Evolutionary conservation across 2,329 filamentous ascomycete genomes (phyloP).

Genomic region (Aspergillus sp.): DNA sequence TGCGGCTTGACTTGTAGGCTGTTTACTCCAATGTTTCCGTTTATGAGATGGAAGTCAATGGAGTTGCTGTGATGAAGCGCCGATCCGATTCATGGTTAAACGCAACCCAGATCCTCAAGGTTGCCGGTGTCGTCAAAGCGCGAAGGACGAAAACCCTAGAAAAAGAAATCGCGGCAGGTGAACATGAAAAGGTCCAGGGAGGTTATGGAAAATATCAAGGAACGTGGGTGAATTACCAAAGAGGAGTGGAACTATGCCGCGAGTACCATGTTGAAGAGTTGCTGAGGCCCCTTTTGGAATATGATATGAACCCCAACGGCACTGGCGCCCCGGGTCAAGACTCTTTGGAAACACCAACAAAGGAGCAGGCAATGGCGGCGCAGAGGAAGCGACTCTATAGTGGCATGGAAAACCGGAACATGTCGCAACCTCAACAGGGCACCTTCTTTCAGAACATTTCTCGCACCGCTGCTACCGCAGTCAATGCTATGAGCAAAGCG

Average conservation of each 20-base stretch:
- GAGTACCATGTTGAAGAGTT: constrained; percentile 63
- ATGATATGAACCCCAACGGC: constrained; percentile 54
- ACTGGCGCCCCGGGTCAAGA: constrained; percentile 73
- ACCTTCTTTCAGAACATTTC: constrained; percentile 99
- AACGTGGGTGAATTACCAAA: constrained; percentile 95
- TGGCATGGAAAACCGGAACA: constrained; percentile 69
- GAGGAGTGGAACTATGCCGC: constrained; percentile 88
- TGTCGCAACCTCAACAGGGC: constrained; percentile 67
- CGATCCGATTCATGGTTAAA: constrained; percentile 96
- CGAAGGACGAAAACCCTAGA: constrained; percentile 97
- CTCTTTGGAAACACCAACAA: constrained; percentile 90
- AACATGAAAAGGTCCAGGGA: constrained; percentile 98
- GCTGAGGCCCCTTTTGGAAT: constrained; percentile 53
- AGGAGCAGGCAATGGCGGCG: constrained; percentile 98
- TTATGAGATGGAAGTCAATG: constrained; percentile 98
- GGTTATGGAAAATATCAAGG: constrained; percentile 99
- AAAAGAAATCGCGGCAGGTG: constrained; percentile 94
- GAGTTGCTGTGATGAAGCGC: constrained; percentile 91
- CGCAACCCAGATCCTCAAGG: constrained; percentile 96
- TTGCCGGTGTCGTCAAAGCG: constrained; percentile 95
- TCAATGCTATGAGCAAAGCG: constrained; percentile 96
- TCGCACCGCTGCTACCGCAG: constrained; percentile 85
- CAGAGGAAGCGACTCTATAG: constrained; percentile 92
- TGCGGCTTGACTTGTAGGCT: constrained; percentile 56
- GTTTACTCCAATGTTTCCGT: constrained; percentile 95